These are phyloP conservation scores for Mucor velutinosus DNA, from an alignment of 371 early-diverging fungal genomes.

Conservation along the genomic window DNA sequence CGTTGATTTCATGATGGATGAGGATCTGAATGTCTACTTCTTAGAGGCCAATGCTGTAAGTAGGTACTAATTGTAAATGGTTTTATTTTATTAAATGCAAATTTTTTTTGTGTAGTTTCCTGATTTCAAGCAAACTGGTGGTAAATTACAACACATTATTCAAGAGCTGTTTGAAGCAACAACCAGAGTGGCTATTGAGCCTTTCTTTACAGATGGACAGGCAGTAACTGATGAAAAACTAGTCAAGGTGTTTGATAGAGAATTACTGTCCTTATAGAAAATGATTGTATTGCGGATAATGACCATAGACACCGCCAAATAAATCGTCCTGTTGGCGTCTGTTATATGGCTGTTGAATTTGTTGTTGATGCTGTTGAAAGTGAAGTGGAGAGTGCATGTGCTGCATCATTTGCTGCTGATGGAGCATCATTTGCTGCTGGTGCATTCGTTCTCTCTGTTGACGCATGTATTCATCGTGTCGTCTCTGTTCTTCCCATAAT, in stretches of 20 bases:
- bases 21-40: constrained; percentile 52
- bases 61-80: too few species aligned
- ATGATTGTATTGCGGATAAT: background rate
- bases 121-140: constrained; percentile 77
- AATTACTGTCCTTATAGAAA: constrained; percentile 32
- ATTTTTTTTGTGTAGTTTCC: constrained; percentile 48
- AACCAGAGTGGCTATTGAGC: constrained; percentile 44
- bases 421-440: background rate
- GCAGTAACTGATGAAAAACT: constrained; percentile 23
- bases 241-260: constrained; percentile 43
- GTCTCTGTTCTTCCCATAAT: background rate
- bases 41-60: constrained; percentile 72
- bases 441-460: background rate
- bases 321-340: background rate
- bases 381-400: background rate
- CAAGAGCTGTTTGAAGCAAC: constrained; percentile 67
- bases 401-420: constrained; percentile 4
- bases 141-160: constrained; percentile 54
- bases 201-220: constrained; percentile 35
- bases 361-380: background rate
- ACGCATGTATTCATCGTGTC: background rate
- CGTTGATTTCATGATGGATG: constrained; percentile 70
- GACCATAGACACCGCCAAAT: background rate
- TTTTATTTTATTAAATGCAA: background rate
- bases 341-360: background rate